phyloP scores from a whole-genome alignment of 768 basidiomycete species.

The Daedaleopsis sinensis region DNA sequence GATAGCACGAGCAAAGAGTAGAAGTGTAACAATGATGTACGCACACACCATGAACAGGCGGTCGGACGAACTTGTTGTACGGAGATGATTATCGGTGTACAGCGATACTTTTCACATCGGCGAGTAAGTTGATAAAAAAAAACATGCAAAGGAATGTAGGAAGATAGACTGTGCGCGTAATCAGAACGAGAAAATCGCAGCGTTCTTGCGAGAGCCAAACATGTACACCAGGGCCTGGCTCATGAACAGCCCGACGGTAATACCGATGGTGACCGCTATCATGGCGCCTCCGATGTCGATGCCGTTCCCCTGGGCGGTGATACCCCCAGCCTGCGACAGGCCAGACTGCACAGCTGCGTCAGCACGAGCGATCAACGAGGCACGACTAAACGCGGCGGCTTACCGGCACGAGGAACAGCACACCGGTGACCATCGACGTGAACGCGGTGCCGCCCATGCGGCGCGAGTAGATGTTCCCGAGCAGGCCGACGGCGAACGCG shows the following conservation, averaged over 20 bases:
- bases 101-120: too few species aligned
- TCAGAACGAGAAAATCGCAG: constrained; percentile 85
- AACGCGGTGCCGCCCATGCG: constrained; percentile 86
- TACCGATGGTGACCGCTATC: constrained; percentile 90
- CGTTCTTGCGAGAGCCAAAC: constrained; percentile 82
- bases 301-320: constrained; percentile 77
- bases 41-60: neutral
- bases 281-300: constrained; percentile 87
- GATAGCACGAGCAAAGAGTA: neutral
- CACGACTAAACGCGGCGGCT: constrained; percentile 5
- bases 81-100: neutral
- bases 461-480: constrained; percentile 82
- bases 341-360: constrained; percentile 56
- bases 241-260: constrained; percentile 88
- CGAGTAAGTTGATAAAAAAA: neutral
- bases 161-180: neutral
- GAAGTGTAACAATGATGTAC: neutral
- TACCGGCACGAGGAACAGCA: constrained; percentile 85
- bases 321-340: constrained; percentile 83
- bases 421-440: constrained; percentile 89
- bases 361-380: neutral
- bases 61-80: neutral
- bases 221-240: constrained; percentile 87
- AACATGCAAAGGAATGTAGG: neutral
- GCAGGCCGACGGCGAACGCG: constrained; percentile 76